These are phyloP conservation scores for Plasmodium coatneyi DNA, from an alignment of 169 alveolate species.

Conservation along the genomic window DNA sequence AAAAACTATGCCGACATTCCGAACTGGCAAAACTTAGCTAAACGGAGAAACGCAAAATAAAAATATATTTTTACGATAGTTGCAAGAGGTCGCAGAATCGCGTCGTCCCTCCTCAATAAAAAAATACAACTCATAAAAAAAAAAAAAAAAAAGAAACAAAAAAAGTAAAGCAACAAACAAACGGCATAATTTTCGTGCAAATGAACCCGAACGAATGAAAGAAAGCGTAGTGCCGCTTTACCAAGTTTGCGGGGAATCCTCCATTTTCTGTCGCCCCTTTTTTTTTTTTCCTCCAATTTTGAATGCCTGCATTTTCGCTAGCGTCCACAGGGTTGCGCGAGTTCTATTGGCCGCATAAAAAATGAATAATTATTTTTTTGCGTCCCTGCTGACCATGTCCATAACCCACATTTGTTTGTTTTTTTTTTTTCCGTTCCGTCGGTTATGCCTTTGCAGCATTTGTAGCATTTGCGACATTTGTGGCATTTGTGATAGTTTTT, in stretches of 20 bases:
- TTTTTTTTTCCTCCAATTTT: not conserved
- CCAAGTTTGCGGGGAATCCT: not conserved
- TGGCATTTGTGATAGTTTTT: not conserved
- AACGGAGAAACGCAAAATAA: not conserved
- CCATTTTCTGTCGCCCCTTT: not conserved
- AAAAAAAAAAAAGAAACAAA: not conserved
- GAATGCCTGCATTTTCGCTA: not conserved
- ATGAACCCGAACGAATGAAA: not conserved
- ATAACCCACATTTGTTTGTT: not conserved
- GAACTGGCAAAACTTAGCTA: not conserved
- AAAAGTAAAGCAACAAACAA: not conserved
- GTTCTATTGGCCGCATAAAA: not conserved
- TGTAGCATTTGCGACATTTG: not conserved
- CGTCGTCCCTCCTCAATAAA: not conserved
- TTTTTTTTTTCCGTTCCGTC: not conserved
- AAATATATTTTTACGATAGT: not conserved
- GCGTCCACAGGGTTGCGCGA: not conserved
- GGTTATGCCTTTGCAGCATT: not conserved
- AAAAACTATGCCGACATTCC: not conserved
- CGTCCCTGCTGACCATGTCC: not conserved
- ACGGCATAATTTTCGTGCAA: not conserved
- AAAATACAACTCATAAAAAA: not conserved
- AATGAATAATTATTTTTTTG: not conserved
- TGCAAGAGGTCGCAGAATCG: not conserved
- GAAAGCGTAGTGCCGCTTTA: not conserved